A percentile compares a stretch with the other conserved stretches of the same genome.
Evolutionary conservation across 345 rosid genomes (phyloP).

Genomic region (Eucalyptus cloeziana): DNA sequence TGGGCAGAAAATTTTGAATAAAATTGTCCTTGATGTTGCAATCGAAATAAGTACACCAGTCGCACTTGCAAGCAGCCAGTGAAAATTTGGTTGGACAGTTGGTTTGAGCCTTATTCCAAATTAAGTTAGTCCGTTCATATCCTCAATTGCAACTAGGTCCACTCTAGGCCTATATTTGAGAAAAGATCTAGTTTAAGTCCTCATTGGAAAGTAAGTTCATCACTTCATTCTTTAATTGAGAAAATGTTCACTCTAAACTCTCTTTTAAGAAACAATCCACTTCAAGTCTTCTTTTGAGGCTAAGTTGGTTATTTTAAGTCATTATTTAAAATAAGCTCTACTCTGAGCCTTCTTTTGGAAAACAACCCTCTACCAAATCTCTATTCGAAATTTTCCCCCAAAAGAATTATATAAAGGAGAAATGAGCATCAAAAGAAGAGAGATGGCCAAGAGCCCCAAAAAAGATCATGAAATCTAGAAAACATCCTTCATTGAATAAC

Average conservation of each 20-base stretch:
- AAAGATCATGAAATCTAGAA: background rate
- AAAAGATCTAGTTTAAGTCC: background rate
- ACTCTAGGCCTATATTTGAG: background rate
- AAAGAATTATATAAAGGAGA: background rate
- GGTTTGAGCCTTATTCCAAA: background rate
- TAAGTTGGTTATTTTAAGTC: background rate
- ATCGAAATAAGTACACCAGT: no score
- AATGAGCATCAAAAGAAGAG: background rate
- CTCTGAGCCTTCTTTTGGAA: background rate
- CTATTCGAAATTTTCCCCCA: no score
- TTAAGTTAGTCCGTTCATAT: no score
- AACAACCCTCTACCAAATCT: rapidly evolving
- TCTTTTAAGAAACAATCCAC: background rate
- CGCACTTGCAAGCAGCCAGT: rapidly evolving
- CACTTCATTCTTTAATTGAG: background rate
- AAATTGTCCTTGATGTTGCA: no score
- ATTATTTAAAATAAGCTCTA: rapidly evolving
- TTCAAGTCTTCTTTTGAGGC: background rate
- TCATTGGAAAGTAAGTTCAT: background rate
- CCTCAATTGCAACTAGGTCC: no score
- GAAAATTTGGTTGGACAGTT: background rate
- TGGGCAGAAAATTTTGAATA: no score
- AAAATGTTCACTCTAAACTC: background rate
- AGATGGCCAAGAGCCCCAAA: background rate
- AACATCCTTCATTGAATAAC: background rate